Evolutionary conservation across 1,284 basidiomycete genomes (phyloP), one percentile per base, ranked within the genome.

Genomic region (Irpex sp.): DNA sequence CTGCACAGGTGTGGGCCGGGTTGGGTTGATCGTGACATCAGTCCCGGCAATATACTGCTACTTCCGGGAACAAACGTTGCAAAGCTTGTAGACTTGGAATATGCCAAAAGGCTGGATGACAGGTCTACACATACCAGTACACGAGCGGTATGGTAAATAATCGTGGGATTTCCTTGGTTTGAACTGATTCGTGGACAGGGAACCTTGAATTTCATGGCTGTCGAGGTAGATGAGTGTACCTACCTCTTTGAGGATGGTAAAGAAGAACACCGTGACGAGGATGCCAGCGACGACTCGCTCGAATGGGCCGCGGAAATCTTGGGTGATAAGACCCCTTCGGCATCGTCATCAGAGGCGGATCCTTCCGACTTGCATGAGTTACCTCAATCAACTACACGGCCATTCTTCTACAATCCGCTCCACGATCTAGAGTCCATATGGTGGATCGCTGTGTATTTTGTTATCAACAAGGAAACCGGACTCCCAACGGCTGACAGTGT

Each of bases 21-120:
- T 10, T 63, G 62, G 62, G 59, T 63, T 5, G 58, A 63, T 48
- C 36, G 62, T 7, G 62, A 63, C 56, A 42, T 63, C 35, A 63
- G 63, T 42, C 9, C 57, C 6, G 58, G 61, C 5, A 65, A 63
- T 37, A 63, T 65, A 8, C 55, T 65, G 8, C n/a, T 61, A 14
- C 35, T 48, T 19, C 37, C 60, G 16, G 58, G 55, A 35, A 8
- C 12, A 12, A 49, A 49, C 48, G 19, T 18, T n/a, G 58, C 52
- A 7, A 55, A 36, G 16, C 21, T 65, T 10, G 36, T 56, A 3
- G 58, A 65, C 45, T 35, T 63, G 7, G 61, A 60, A 19, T 60
- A 58, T 49, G 59, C 62, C 8, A 58, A 60, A 28, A 12, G 33
- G 19, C 18, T 37, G n/a, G 45, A 36, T 28, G 47, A 45, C 9